phyloP scores from a whole-genome alignment of 306 rosid genomes.

The Citrullus amarus region DNA sequence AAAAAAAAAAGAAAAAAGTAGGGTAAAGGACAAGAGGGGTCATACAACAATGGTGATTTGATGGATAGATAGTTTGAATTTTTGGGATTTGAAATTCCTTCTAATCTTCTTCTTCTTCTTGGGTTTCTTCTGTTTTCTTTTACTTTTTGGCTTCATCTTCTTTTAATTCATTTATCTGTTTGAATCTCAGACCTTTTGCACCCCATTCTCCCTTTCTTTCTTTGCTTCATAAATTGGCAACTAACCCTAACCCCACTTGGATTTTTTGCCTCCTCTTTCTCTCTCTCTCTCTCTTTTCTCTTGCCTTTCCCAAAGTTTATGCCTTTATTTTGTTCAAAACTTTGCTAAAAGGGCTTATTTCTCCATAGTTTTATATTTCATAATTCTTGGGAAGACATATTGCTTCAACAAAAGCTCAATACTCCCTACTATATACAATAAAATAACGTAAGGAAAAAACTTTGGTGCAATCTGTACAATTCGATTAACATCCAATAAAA shows the following conservation, averaged over 20 bases:
- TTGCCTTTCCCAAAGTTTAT: not conserved
- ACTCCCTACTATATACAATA: no score
- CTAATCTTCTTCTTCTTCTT: not conserved
- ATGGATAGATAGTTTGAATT: not conserved
- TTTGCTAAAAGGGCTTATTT: no score
- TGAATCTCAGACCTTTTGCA: not conserved
- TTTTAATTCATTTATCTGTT: not conserved
- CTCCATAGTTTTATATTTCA: no score
- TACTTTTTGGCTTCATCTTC: not conserved
- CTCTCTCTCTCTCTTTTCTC: not conserved
- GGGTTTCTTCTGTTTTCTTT: not conserved
- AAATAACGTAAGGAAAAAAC: no score
- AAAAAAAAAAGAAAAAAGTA: not conserved
- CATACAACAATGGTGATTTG: conserved; percentile 1
- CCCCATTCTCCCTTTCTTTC: not conserved
- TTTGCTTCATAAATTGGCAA: conserved; percentile 24
- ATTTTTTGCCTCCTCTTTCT: conserved; percentile 8
- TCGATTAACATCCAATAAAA: no score
- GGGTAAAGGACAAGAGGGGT: not conserved
- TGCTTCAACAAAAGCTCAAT: no score
- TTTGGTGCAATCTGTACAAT: no score
- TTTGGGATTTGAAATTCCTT: not conserved
- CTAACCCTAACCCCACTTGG: conserved; percentile 27
- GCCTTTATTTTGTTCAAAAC: not conserved
- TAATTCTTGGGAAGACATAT: no score